Evolutionary conservation across 2,329 filamentous ascomycete species (phyloP).

Genomic region (Neocatenulostroma microsporum): DNA sequence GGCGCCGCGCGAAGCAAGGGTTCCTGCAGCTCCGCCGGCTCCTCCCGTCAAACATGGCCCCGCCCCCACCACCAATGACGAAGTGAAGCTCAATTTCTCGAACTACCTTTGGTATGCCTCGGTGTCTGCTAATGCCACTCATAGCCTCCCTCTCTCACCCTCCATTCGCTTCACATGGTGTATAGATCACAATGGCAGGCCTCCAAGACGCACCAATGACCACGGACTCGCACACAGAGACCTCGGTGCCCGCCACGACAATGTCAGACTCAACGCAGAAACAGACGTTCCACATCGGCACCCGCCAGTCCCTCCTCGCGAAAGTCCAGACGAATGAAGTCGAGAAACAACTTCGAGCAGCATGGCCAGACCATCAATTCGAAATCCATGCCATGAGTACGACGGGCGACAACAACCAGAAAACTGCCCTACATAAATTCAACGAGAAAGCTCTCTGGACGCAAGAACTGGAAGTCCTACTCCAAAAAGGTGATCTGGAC

Average conservation of each 20-base stretch:
- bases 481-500: constrained; percentile 64
- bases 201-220: constrained; percentile 5
- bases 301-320: constrained; percentile 77
- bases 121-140: too few relatives aligned
- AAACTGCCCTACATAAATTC: constrained; percentile 80
- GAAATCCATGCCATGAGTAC: constrained; percentile 74
- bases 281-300: constrained; percentile 65
- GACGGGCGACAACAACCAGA: constrained; percentile 83
- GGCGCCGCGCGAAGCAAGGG: constrained; percentile 2
- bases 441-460: constrained; percentile 95
- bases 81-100: too few relatives aligned
- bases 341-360: constrained; percentile 55
- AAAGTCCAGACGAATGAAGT: constrained; percentile 76
- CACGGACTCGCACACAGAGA: constrained; percentile 4
- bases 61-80: too few relatives aligned
- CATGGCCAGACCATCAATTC: constrained; percentile 63
- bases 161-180: not conserved
- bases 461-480: constrained; percentile 74
- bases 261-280: constrained; percentile 7
- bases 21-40: constrained; percentile 4
- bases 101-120: too few relatives aligned
- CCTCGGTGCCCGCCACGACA: constrained; percentile 6
- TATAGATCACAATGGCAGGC: constrained; percentile 8
- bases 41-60: too few relatives aligned
- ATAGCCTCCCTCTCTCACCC: too few relatives aligned